These are phyloP conservation scores for Medicago ruthenica DNA, from an alignment of 306 rosid species.

Conservation along the genomic window DNA sequence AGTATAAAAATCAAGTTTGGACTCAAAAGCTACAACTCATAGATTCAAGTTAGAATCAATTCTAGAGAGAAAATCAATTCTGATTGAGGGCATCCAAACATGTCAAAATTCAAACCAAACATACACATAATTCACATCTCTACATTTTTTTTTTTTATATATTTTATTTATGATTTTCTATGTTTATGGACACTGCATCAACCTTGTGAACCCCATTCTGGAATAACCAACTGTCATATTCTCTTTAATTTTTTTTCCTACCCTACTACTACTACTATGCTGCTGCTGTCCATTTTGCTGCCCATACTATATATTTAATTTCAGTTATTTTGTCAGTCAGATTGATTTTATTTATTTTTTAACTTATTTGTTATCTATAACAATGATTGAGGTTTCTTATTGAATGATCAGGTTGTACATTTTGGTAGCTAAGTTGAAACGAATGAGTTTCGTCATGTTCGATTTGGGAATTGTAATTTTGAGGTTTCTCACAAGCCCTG, in stretches of 20 bases:
- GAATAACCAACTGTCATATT: slow-evolving; percentile 27
- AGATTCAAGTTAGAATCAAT: no score
- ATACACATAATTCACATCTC: neutral
- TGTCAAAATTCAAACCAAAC: no score
- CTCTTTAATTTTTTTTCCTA: slow-evolving; percentile 28
- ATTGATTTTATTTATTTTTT: neutral
- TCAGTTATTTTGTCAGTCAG: slow-evolving; percentile 32
- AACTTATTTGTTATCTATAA: neutral
- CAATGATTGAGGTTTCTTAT: slow-evolving; percentile 21
- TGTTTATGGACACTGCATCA: slow-evolving; percentile 20
- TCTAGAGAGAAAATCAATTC: no score
- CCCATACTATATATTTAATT: slow-evolving; percentile 38
- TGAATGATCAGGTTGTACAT: slow-evolving; percentile 47
- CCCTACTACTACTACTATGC: neutral
- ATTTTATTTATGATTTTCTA: neutral
- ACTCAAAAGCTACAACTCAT: no score
- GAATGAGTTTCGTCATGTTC: slow-evolving; percentile 46
- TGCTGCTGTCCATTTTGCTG: slow-evolving; percentile 30
- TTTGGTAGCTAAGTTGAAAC: slow-evolving; percentile 34
- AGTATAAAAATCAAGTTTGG: no score
- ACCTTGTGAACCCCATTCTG: slow-evolving; percentile 20
- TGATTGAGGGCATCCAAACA: no score
- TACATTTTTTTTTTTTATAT: neutral
- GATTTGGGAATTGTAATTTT: slow-evolving; percentile 54
- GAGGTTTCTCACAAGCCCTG: slow-evolving; percentile 47